phyloP scores from a whole-genome alignment of 179 eudicot genomes.

The Patellifolia procumbens region DNA sequence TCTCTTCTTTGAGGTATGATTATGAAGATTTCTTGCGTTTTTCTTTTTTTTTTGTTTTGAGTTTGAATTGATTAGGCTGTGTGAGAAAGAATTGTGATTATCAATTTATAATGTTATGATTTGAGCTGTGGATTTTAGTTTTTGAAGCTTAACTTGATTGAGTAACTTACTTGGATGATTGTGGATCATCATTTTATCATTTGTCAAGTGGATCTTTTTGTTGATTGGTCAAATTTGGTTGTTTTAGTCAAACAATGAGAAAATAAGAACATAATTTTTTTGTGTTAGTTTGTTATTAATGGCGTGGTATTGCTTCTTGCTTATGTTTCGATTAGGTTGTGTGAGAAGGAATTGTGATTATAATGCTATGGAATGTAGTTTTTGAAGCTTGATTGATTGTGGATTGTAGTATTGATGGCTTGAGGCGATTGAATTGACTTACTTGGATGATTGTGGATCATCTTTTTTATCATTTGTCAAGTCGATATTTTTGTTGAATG shows the following conservation, averaged over 20 bases:
- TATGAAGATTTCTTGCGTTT: background rate
- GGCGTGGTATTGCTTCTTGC: no score
- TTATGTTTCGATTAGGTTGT: no score
- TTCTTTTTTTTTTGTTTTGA: background rate
- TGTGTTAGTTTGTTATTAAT: no score
- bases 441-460: background rate
- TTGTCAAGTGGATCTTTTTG: background rate
- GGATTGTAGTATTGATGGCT: background rate
- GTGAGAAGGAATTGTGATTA: background rate
- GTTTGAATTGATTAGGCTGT: no score
- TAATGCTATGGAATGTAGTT: background rate
- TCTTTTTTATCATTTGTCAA: background rate
- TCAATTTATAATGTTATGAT: background rate
- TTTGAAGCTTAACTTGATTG: background rate
- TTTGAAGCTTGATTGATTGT: background rate
- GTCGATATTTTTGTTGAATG: background rate
- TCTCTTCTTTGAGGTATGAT: slow-evolving; percentile 32
- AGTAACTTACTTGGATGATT: background rate
- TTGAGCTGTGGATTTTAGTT: background rate
- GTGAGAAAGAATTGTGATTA: background rate
- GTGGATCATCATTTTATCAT: background rate
- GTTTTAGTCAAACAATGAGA: background rate
- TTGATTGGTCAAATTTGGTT: background rate
- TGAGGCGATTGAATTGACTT: background rate
- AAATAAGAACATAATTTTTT: background rate